Percentiles rank a stretch among this genome's conserved stretches.
Evolutionary conservation across 2,329 filamentous ascomycete genomes (phyloP).

Genomic region (Monilinia vaccinii-corymbosi): DNA sequence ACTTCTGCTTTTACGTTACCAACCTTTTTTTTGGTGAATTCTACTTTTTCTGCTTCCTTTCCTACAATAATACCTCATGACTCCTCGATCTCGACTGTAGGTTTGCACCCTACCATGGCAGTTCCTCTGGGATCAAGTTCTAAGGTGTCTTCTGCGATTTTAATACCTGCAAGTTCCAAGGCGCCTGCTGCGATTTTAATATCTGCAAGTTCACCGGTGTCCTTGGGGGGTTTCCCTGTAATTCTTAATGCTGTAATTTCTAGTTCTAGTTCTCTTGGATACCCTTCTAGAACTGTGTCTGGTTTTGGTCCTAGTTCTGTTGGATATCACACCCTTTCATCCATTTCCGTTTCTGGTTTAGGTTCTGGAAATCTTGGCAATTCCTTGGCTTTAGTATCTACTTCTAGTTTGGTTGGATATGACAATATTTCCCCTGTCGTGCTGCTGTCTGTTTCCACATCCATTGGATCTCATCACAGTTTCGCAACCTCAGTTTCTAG

Average conservation of each 20-base stretch:
- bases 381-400: neutral
- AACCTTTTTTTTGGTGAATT: conserved; percentile 3
- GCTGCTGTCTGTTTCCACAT: neutral
- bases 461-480: neutral
- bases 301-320: conserved; percentile 1
- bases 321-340: neutral
- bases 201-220: conserved; percentile 7
- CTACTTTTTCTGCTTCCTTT: neutral
- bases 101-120: neutral
- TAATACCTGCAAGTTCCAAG: neutral
- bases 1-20: neutral
- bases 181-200: neutral
- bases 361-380: neutral
- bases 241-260: conserved; percentile 3
- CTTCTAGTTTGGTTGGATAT: neutral
- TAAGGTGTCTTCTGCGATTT: neutral
- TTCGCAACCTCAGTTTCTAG: neutral
- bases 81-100: conserved; percentile 6
- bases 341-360: neutral
- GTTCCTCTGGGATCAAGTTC: neutral
- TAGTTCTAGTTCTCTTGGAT: conserved; percentile 11
- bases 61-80: conserved; percentile 1
- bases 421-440: neutral
- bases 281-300: neutral
- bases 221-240: neutral